Evolutionary conservation across 169 alveolate species (phyloP).

Genomic region (Ichthyophthirius multifiliis): DNA sequence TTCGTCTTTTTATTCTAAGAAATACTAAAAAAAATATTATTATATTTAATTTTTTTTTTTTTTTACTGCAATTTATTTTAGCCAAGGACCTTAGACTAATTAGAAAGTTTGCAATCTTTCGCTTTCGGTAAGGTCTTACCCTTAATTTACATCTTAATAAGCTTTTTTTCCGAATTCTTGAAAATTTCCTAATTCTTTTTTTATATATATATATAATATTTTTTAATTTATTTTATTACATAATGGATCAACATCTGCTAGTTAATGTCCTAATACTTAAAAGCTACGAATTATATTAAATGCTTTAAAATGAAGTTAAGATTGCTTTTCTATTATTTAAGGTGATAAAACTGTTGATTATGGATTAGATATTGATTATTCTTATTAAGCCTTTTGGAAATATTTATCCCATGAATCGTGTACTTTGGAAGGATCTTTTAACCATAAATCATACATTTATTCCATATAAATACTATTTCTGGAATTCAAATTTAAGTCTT

Average conservation of each 20-base stretch:
- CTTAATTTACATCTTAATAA: conserved; percentile 48
- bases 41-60: not conserved
- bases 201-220: not conserved
- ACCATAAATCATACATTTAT: conserved; percentile 63
- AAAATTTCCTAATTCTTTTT: conserved; percentile 14
- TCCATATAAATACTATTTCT: too few species aligned
- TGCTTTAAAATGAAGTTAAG: not conserved
- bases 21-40: not conserved
- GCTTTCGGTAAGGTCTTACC: conserved; percentile 9
- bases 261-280: conserved; percentile 27
- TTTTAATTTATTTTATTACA: not conserved
- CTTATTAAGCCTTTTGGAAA: conserved; percentile 26
- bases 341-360: not conserved
- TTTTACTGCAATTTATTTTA: not conserved
- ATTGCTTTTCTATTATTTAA: not conserved
- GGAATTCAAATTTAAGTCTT: too few species aligned
- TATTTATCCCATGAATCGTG: conserved; percentile 58
- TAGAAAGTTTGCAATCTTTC: conserved; percentile 19
- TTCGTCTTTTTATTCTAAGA: conserved; percentile 28
- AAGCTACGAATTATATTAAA: conserved; percentile 25
- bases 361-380: not conserved
- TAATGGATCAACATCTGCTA: conserved; percentile 37
- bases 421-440: conserved; percentile 47
- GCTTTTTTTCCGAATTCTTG: conserved; percentile 56
- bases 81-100: not conserved